Base-by-base conservation (phyloP, 805 yeast genomes). In the Starmerella bombicola region DNA sequence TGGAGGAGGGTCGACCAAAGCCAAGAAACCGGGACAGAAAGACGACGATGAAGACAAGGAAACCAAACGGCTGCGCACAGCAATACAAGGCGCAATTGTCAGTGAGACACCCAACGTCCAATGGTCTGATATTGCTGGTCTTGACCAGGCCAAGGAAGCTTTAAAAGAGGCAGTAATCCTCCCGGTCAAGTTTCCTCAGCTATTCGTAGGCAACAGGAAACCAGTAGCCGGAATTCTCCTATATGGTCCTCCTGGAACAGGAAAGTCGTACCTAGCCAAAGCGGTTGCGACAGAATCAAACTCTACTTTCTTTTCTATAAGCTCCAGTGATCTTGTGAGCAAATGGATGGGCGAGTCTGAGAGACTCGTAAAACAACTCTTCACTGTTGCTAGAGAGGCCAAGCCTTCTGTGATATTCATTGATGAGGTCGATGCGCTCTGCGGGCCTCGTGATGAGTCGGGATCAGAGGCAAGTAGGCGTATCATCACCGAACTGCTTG, bases 291-390 rank as follows among this genome's bases (percentile, higher is more conserved):
- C 98, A 0, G 98, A 91, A 55, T 95, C 97, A 37, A 85, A 88
- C 59, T 83, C 96, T 0, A 91, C 98, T 0, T 91, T 91, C 54
- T 91, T 91, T 63, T 81, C 95, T 2, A 94, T 91, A 1, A 80
- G 93, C n/a, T 84, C 95, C 0, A 81, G 94, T 12, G 98, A 91
- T 61, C 70, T 91, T 54, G 97, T 91, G 3, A 80, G 93, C 50
- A 91, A 91, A 61, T 91, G 98, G 98, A 88, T 88, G 96, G 98
- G 98, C 54, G 98, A 91, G 61, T 78, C 93, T 20, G 98, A 91
- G 62, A 76, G 97, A 61, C 72, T 91, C 42, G 97, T 91, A 21
- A 91, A 88, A 60, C 96, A 91, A 58, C 69, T 91, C 48, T 91
- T 91, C 62, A 73, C 79, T 25, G 83, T 88, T 94, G 98, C 98